Base-by-base conservation (phyloP, 169 alveolate genomes). In the Neospora caninum region DNA sequence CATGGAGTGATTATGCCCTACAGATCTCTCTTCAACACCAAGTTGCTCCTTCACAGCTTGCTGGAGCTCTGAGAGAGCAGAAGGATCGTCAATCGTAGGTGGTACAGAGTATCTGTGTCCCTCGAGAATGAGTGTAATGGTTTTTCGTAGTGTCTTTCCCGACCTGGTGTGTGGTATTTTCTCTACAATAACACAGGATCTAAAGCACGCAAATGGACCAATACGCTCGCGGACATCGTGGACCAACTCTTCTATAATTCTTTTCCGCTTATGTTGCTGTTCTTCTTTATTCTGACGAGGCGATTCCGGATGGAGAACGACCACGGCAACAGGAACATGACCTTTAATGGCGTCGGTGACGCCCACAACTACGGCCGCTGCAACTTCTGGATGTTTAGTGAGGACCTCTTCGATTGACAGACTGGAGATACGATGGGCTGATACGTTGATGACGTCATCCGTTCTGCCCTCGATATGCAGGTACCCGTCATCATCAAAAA, bases 361-460 rank as follows among this genome's bases (percentile, higher is more conserved):
- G 41, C 98, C 98, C 29, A 98, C 98, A 16, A 98, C 98, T 2
- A 99, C 99, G 29, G 98, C 98, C 91, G 97, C 99, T 25, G 99
- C 96, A 31, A 98, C 98, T 39, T 93, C 93, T 41, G 91, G 92
- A 54, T 97, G 98, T 92, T 95, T 96, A 34, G 96, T 97, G 80
- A 98, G 94, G 29, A 98, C 98, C 86, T 97, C 98, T 94, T 98
- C 99, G 49, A 98, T 97, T 67, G 97, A 98, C 18, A 98, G 98
- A 25, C 98, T 96, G 80, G 98, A 97, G 54, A 98, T 95, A 36
- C 99, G 95, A 91, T 98, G 99, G 0, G 99, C 98, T 0, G 99
- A 96, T 34, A 98, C 98, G 94, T 98, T 98, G 86, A 98, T 95
- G 0, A 98, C 98, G 94, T 98, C 99, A 94, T 98, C 99, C n/a